phyloP scores from a whole-genome alignment of 1,284 basidiomycete genomes.

The Sporisorium scitamineum region DNA sequence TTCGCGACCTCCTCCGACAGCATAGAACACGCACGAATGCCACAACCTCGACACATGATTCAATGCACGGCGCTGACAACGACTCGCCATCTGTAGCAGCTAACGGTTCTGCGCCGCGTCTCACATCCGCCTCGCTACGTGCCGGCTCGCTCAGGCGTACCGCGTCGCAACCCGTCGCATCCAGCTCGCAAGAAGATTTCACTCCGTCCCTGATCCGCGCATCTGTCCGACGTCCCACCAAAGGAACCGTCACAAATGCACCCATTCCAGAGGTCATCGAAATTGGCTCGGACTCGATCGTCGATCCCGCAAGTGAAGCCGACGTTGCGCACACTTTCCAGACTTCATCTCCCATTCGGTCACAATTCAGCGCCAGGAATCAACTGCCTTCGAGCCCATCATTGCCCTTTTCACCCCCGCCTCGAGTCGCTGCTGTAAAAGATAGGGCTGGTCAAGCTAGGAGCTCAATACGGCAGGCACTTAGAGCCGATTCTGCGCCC shows the following conservation, averaged over 20 bases:
- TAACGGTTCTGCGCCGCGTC: constrained; percentile 6
- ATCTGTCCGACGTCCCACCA: constrained; percentile 8
- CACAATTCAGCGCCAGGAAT: constrained; percentile 26
- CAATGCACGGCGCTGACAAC: neutral
- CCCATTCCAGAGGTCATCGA: constrained; percentile 34
- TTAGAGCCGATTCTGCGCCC: constrained; percentile 29
- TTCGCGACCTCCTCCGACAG: constrained; percentile 28
- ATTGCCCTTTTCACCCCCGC: constrained; percentile 13
- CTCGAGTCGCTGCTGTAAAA: neutral
- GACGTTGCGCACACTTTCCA: constrained; percentile 1
- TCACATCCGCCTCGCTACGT: constrained; percentile 7
- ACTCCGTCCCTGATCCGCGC: constrained; percentile 16
- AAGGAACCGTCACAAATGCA: constrained; percentile 1
- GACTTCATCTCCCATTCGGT: constrained; percentile 38
- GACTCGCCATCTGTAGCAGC: neutral
- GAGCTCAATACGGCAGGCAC: neutral
- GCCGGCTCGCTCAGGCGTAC: constrained; percentile 35
- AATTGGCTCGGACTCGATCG: constrained; percentile 37
- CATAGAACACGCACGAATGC: constrained; percentile 2
- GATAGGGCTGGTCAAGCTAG: neutral
- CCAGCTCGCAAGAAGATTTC: constrained; percentile 39
- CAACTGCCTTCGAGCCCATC: constrained; percentile 36
- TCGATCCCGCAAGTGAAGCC: constrained; percentile 34
- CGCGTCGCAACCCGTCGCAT: constrained; percentile 24
- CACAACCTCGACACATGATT: neutral